Evolutionary conservation across 345 rosid species (phyloP), one percentile per base, ranked within the genome.

Genomic region (Abelmoschus esculentus): DNA sequence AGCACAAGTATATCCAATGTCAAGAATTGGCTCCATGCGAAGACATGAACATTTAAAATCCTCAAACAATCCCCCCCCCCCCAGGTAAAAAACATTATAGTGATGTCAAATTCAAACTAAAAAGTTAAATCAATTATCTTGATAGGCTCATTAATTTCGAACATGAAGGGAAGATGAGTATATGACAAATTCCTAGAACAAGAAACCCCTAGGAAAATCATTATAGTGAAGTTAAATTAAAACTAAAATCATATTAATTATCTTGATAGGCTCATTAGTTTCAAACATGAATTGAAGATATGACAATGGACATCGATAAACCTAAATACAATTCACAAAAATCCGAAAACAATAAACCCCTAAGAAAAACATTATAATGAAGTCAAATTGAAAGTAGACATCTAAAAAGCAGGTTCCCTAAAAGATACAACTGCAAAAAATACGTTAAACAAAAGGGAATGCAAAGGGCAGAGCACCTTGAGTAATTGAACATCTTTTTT

Each of bases 401-500:
- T 36, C 47, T 0, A 13, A 61, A 36, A 34, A 8, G 19, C 13
- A n/a, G 6, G 6, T 40, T 11, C 32, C 12, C n/a, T 1, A 22
- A 42, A 6, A 11, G 9, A 42, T 5, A 42, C 17, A 42, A 42
- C 40, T 50, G 13, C 38, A 6, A 0, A 10, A 15, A 19, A 18
- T 54, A 8, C 58, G 42, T 29, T 1, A 15, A 62, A 46, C 36
- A 46, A 34, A 53, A n/a, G 5, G 10, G 13, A 32, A 13, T 13
- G 12, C 14, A 44, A 71, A 42, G 47, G 49, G 31, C 2, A 72
- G 7, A 2, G 60, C 56, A 95, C 96, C 98, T 91, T 95, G n/a
- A 95, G 89, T 36, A 91, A 63, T 77, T 95, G 90, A 67, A 95
- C 90, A 81, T 95, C 96, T 66, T 79, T 91, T 91, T 77, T 88